Evolutionary conservation across 768 basidiomycete genomes (phyloP).

Genomic region (Amylocystis lapponica): DNA sequence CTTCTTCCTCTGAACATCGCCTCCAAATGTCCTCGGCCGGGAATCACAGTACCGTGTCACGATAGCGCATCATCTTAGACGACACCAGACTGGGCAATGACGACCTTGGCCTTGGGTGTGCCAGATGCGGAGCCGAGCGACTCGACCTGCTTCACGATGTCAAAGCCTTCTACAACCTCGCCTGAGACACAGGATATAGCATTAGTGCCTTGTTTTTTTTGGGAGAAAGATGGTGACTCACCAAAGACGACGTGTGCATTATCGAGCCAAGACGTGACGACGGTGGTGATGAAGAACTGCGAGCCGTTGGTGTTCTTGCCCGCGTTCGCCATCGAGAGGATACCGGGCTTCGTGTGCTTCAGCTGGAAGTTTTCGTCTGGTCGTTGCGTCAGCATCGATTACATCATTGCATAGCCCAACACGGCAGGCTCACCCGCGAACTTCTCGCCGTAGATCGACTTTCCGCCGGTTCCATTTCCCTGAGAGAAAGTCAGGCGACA

Average conservation of each 20-base stretch:
- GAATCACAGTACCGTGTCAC: too few relatives aligned
- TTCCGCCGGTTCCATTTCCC: conserved; percentile 53
- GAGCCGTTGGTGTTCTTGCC: conserved; percentile 80
- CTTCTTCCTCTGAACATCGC: too few relatives aligned
- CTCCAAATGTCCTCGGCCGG: too few relatives aligned
- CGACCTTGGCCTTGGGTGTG: conserved; percentile 19
- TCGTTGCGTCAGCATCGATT: too few relatives aligned
- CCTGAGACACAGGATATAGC: too few relatives aligned
- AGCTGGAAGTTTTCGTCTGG: conserved; percentile 65
- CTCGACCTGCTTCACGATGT: conserved; percentile 56
- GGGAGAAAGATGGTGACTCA: conserved; percentile 21
- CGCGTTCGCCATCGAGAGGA: conserved; percentile 87
- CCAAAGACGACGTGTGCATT: conserved; percentile 87
- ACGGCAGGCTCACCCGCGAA: conserved; percentile 41
- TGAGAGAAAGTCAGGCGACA: not conserved
- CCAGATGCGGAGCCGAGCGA: conserved; percentile 22
- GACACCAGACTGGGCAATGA: conserved; percentile 19
- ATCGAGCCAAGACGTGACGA: conserved; percentile 73
- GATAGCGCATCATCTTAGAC: too few relatives aligned
- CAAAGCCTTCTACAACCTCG: conserved; percentile 57
- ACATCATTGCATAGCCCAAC: too few relatives aligned
- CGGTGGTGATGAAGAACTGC: conserved; percentile 91
- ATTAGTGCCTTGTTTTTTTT: too few relatives aligned
- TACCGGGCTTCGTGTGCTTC: conserved; percentile 57
- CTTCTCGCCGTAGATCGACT: conserved; percentile 32